Evolutionary conservation across 2,329 filamentous ascomycete genomes (phyloP).

Genomic region (Herpotrichia juniperi): DNA sequence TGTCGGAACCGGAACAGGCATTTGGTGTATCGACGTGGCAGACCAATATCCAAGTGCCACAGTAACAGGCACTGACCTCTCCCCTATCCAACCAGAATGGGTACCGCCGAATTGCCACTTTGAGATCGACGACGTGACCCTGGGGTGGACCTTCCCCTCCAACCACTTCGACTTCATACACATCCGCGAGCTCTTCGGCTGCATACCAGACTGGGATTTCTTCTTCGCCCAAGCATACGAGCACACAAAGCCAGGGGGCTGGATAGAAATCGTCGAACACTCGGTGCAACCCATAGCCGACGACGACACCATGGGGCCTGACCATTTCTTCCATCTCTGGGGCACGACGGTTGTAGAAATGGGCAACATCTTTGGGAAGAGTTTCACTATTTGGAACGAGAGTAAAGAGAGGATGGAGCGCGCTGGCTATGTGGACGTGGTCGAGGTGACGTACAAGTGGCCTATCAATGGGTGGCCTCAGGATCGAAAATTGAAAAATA

Average conservation of each 20-base stretch:
- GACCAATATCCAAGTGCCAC: conserved; percentile 36
- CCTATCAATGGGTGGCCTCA: conserved; percentile 44
- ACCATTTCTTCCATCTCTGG: conserved; percentile 46
- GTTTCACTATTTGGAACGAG: conserved; percentile 43
- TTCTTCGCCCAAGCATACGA: conserved; percentile 37
- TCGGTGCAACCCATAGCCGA: conserved; percentile 47
- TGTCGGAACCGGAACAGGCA: conserved; percentile 44
- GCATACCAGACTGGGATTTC: conserved; percentile 53
- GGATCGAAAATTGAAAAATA: conserved; percentile 40
- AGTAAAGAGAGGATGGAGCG: conserved; percentile 35
- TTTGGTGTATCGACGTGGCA: conserved; percentile 43
- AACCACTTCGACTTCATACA: conserved; percentile 54
- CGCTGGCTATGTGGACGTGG: conserved; percentile 44
- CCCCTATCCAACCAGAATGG: conserved; percentile 56
- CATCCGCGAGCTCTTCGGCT: conserved; percentile 53
- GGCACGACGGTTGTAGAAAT: conserved; percentile 40
- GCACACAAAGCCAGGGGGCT: conserved; percentile 50
- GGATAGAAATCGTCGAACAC: conserved; percentile 52
- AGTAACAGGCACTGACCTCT: conserved; percentile 53
- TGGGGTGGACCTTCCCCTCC: conserved; percentile 48
- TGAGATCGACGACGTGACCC: conserved; percentile 54
- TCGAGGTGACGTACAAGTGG: conserved; percentile 40
- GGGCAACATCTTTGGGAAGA: conserved; percentile 47
- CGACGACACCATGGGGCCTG: conserved; percentile 46
- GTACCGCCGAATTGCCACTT: conserved; percentile 55